These are phyloP conservation scores for Backusella parvicylindrica DNA, from an alignment of 192 early-diverging fungal species.

Conservation along the genomic window DNA sequence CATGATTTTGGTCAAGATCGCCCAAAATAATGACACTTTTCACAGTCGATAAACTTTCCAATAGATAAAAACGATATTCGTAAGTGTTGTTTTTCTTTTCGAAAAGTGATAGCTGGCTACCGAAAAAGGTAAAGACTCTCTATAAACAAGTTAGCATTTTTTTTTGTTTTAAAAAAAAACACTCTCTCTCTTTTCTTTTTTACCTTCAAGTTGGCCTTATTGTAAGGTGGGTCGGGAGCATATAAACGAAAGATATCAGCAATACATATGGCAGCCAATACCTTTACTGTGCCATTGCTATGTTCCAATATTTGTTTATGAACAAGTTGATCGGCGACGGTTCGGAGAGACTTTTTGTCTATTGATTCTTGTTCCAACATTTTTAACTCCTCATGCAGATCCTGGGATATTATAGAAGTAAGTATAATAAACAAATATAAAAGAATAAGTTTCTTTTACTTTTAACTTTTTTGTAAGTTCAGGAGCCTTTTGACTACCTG, in stretches of 20 bases:
- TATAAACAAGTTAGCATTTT: conserved; percentile 14
- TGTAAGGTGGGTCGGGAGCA: conserved; percentile 93
- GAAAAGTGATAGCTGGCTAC: conserved; percentile 66
- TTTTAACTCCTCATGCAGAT: conserved; percentile 69
- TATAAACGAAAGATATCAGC: conserved; percentile 90
- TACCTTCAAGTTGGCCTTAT: conserved; percentile 69
- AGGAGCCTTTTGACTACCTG: conserved; percentile 30
- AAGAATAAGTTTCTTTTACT: conserved; percentile 28
- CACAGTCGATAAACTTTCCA: conserved; percentile 86
- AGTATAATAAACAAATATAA: background rate
- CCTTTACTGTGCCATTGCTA: conserved; percentile 77
- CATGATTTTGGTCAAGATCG: conserved; percentile 59
- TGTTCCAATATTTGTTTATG: conserved; percentile 65
- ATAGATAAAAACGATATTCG: conserved; percentile 73
- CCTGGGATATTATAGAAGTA: conserved; percentile 51
- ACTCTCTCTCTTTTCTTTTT: background rate
- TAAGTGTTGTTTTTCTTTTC: conserved; percentile 63
- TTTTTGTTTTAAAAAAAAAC: background rate
- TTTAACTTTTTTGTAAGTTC: conserved; percentile 54
- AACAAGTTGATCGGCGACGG: conserved; percentile 65
- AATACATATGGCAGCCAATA: conserved; percentile 79
- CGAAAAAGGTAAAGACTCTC: conserved; percentile 82
- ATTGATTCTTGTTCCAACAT: conserved; percentile 74
- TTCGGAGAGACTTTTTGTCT: conserved; percentile 62
- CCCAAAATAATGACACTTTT: conserved; percentile 79